Conservation (phyloP, 345 rosid genomes). For the Hibiscus syriacus region DNA sequence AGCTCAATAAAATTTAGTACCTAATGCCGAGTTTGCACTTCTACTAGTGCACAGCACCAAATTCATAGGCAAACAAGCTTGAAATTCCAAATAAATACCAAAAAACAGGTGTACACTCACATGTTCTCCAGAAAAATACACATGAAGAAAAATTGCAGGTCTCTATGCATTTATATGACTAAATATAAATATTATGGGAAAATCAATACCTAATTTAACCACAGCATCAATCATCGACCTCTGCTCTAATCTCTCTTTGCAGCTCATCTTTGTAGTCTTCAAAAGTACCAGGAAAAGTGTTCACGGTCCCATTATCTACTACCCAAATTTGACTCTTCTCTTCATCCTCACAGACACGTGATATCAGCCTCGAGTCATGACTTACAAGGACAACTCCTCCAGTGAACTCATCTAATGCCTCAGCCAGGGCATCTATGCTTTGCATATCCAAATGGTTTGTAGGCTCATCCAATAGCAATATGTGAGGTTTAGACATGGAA, state of each 20-base stretch:
- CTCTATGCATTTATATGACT: background rate
- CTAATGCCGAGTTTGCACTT: background rate
- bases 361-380: background rate
- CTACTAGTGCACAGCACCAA: background rate
- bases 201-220: background rate
- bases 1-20: too few relatives aligned
- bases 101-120: slow-evolving; percentile 8
- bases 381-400: background rate
- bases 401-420: background rate
- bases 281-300: background rate
- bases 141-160: background rate
- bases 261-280: slow-evolving; percentile 1
- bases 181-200: background rate
- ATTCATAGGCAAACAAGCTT: background rate
- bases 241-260: background rate
- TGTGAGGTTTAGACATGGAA: background rate
- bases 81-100: slow-evolving; percentile 1
- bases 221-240: slow-evolving; percentile 50
- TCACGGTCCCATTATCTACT: background rate
- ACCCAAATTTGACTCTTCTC: background rate
- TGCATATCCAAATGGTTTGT: background rate
- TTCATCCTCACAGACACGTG: background rate
- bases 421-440: background rate
- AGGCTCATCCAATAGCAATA: background rate
- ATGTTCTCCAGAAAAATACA: background rate